These are phyloP conservation scores for Cryphonectria carpinicola DNA, from an alignment of 2,329 filamentous ascomycete genomes.

Conservation along the genomic window DNA sequence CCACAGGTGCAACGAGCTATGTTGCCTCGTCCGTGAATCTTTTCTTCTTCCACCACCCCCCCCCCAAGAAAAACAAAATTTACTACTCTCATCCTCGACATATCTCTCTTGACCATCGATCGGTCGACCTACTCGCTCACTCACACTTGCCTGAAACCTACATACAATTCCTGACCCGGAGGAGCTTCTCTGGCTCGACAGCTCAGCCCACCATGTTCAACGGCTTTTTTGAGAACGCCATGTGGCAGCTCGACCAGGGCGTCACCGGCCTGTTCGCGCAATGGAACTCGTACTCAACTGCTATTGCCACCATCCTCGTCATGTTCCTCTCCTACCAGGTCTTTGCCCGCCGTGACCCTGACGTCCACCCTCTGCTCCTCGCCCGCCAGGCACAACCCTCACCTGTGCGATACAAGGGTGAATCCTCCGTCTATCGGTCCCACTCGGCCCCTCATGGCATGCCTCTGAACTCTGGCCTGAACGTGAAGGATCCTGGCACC, in stretches of 20 bases:
- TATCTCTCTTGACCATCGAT: background rate
- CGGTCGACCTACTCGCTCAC: no score
- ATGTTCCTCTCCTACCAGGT: slow-evolving; percentile 72
- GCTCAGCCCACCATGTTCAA: slow-evolving; percentile 24
- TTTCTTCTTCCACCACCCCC: no score
- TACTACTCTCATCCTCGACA: background rate
- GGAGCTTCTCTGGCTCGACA: slow-evolving; percentile 3
- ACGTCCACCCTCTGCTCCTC: slow-evolving; percentile 89
- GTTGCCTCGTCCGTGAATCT: slow-evolving; percentile 1
- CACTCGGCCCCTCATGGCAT: slow-evolving; percentile 84
- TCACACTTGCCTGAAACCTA: background rate
- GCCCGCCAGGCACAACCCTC: slow-evolving; percentile 81
- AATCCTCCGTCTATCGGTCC: slow-evolving; percentile 86
- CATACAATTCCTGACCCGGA: background rate
- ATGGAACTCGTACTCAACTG: slow-evolving; percentile 82
- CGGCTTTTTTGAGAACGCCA: slow-evolving; percentile 53
- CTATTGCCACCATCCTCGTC: slow-evolving; percentile 69
- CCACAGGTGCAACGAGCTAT: slow-evolving; percentile 10
- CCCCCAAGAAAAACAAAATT: background rate
- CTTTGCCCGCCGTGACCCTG: slow-evolving; percentile 75
- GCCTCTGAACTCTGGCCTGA: slow-evolving; percentile 75
- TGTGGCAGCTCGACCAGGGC: slow-evolving; percentile 72
- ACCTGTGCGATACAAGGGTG: slow-evolving; percentile 78
- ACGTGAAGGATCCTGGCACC: slow-evolving; percentile 78
- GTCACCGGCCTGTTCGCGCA: slow-evolving; percentile 71